These are phyloP conservation scores for Astrephomene gubernaculifera DNA, from an alignment of 139 green algal genomes.

Conservation along the genomic window DNA sequence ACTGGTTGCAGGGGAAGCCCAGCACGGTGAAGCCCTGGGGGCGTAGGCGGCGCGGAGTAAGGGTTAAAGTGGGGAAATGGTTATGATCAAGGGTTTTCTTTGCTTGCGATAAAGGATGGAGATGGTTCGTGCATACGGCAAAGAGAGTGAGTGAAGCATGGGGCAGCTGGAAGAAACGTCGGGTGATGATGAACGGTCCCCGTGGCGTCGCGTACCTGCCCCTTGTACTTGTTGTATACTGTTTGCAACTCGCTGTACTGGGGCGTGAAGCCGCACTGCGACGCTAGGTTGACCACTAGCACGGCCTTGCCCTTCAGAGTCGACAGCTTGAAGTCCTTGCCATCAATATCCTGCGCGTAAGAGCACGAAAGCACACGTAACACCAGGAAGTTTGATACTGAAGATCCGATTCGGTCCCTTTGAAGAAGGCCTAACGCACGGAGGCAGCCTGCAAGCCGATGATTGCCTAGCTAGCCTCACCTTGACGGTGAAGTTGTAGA, in stretches of 20 bases:
- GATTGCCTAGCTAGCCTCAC: slow-evolving; percentile 14
- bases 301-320: slow-evolving; percentile 77
- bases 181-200: no score
- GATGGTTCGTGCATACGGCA: no score
- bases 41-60: no score
- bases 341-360: slow-evolving; percentile 53
- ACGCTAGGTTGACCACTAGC: slow-evolving; percentile 77
- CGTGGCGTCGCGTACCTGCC: slow-evolving; percentile 16
- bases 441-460: neutral
- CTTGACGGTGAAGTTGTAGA: slow-evolving; percentile 65
- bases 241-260: slow-evolving; percentile 58
- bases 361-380: neutral
- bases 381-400: neutral
- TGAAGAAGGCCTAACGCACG: neutral
- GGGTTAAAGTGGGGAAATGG: no score
- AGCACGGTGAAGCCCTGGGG: slow-evolving; percentile 72
- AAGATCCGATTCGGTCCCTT: neutral
- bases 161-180: no score
- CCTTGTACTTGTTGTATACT: slow-evolving; percentile 75
- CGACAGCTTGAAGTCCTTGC: slow-evolving; percentile 44
- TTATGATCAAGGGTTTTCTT: no score
- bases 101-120: no score
- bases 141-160: no score
- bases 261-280: slow-evolving; percentile 60
- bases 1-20: slow-evolving; percentile 84